Conservation (phyloP, 495 filamentous ascomycete genomes). For the Lasiosphaeris hirsuta region DNA sequence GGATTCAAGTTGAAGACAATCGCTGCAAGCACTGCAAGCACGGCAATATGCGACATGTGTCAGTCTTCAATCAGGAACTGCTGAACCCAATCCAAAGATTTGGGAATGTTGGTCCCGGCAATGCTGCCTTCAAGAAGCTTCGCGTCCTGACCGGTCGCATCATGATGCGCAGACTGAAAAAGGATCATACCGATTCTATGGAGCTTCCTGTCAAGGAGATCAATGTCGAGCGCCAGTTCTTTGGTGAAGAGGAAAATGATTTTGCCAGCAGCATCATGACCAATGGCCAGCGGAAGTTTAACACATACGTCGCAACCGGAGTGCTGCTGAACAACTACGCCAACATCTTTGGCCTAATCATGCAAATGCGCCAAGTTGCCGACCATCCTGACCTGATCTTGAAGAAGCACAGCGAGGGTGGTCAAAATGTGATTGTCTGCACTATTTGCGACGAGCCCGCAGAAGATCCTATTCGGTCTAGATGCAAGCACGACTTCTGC, state of each 20-base stretch:
- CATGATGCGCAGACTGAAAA: constrained; percentile 91
- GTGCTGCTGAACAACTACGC: constrained; percentile 97
- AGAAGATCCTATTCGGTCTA: constrained; percentile 87
- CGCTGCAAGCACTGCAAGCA: constrained; percentile 63
- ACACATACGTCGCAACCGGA: constrained; percentile 91
- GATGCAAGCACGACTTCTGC: constrained; percentile 94
- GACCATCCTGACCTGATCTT: constrained; percentile 94
- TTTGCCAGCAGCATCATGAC: constrained; percentile 95
- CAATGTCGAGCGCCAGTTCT: constrained; percentile 86
- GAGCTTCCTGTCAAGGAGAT: constrained; percentile 95
- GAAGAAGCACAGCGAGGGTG: constrained; percentile 77
- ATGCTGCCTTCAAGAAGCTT: constrained; percentile 71
- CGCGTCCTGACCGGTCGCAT: constrained; percentile 82
- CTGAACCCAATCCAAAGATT: constrained; percentile 71
- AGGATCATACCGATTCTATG: constrained; percentile 87
- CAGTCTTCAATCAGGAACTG: constrained; percentile 92
- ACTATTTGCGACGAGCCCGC: constrained; percentile 93
- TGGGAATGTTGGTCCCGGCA: constrained; percentile 51
- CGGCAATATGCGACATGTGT: constrained; percentile 79
- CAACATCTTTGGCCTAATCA: constrained; percentile 83
- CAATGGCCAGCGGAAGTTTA: constrained; percentile 79
- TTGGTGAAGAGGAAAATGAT: constrained; percentile 90
- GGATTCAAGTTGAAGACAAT: constrained; percentile 67
- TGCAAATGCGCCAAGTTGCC: constrained; percentile 95
- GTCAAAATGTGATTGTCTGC: constrained; percentile 88